phyloP scores from a whole-genome alignment of 2,329 filamentous ascomycete genomes.

The Fusarium pseudonygamai region DNA sequence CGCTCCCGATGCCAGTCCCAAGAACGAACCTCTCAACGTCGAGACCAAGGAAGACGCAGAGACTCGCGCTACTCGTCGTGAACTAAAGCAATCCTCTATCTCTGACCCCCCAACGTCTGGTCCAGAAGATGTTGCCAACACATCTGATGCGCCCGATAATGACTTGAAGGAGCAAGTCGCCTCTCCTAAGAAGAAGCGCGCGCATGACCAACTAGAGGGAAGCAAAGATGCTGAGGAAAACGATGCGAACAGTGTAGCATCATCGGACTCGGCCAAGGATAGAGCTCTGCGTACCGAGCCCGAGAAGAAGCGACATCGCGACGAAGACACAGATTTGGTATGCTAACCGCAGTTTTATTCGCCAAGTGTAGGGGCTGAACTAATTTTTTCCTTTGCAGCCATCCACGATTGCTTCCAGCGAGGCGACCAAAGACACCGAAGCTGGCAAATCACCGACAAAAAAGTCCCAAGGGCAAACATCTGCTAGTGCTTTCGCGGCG shows the following conservation, averaged over 20 bases:
- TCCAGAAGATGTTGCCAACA: conserved; percentile 45
- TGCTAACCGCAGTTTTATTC: conserved; percentile 22
- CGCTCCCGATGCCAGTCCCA: conserved; percentile 53
- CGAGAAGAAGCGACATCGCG: conserved; percentile 72
- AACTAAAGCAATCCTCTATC: conserved; percentile 71
- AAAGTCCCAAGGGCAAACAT: conserved; percentile 52
- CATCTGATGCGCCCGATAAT: conserved; percentile 48
- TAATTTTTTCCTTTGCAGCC: conserved; percentile 27
- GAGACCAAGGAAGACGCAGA: conserved; percentile 67
- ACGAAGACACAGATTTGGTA: conserved; percentile 55
- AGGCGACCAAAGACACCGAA: conserved; percentile 36
- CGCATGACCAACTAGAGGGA: conserved; percentile 66
- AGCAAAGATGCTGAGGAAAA: conserved; percentile 54
- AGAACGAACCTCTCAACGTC: conserved; percentile 45
- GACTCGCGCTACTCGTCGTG: conserved; percentile 70
- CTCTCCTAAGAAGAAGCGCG: conserved; percentile 74
- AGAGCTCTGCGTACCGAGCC: conserved; percentile 61
- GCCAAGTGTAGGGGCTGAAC: not conserved
- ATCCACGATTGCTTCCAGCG: conserved; percentile 29
- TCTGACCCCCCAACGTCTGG: conserved; percentile 56
- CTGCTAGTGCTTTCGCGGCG: conserved; percentile 70
- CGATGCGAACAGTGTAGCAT: conserved; percentile 54
- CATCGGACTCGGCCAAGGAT: conserved; percentile 58
- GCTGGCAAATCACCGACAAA: conserved; percentile 39
- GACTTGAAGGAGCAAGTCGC: conserved; percentile 59